Percentiles rank a stretch among this genome's conserved stretches.
phyloP scores from a whole-genome alignment of 495 filamentous ascomycete genomes.

The Oleoguttula mirabilis region DNA sequence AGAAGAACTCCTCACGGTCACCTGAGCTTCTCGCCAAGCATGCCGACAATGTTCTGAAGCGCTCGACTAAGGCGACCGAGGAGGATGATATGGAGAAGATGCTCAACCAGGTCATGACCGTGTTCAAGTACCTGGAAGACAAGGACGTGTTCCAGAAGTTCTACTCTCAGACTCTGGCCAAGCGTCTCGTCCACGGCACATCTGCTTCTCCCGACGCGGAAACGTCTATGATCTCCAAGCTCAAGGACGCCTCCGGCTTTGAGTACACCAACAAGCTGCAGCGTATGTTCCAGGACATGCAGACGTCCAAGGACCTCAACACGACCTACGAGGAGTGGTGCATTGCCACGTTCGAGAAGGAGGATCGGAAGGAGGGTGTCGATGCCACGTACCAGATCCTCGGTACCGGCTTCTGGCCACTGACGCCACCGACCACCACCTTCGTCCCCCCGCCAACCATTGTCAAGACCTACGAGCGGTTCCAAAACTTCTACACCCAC shows the following conservation, averaged over 20 bases:
- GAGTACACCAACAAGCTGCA: conserved; percentile 99
- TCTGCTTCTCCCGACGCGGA: conserved; percentile 95
- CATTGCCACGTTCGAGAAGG: conserved; percentile 47
- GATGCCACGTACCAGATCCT: conserved; percentile 79
- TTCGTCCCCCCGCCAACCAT: conserved; percentile 82
- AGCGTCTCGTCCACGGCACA: conserved; percentile 83
- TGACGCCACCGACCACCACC: conserved; percentile 67
- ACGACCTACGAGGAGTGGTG: conserved; percentile 64
- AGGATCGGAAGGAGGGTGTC: conserved; percentile 46
- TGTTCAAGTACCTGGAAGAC: conserved; percentile 99
- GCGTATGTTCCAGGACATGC: conserved; percentile 99
- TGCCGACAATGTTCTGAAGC: conserved; percentile 85
- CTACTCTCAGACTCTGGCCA: conserved; percentile 92
- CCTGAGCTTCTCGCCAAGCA: conserved; percentile 93
- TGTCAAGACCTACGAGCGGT: conserved; percentile 72
- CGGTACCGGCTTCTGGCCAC: conserved; percentile 95
- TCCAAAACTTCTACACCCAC: conserved; percentile 80
- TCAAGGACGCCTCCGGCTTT: conserved; percentile 96
- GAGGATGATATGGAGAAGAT: conserved; percentile 87
- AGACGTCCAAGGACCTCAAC: conserved; percentile 96
- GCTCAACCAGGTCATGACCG: conserved; percentile 93
- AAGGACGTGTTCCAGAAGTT: conserved; percentile 99
- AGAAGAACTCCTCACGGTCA: conserved; percentile 78
- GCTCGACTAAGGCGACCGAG: conserved; percentile 73
- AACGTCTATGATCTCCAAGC: conserved; percentile 97